phyloP scores from a whole-genome alignment of 305 asterid species.

The Solanum hybrid region DNA sequence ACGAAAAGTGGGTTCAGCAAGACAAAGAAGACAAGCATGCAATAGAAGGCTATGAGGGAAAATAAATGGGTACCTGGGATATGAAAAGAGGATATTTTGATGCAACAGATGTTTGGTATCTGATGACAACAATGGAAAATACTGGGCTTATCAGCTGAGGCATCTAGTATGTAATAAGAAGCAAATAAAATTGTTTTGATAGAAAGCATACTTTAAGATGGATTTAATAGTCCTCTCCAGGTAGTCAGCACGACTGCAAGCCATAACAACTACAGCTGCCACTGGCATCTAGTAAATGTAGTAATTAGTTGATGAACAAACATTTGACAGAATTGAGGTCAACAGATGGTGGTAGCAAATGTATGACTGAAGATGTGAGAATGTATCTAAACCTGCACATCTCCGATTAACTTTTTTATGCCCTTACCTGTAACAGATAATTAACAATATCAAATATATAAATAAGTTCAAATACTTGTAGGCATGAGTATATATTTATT shows the following conservation, averaged over 20 bases:
- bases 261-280: constrained; percentile 96
- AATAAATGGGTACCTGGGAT: constrained; percentile 58
- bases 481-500: neutral
- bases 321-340: constrained; percentile 4
- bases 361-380: constrained; percentile 7
- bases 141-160: constrained; percentile 17
- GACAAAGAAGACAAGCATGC: neutral
- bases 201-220: constrained; percentile 63
- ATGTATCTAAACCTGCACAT: constrained; percentile 57
- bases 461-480: neutral
- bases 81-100: constrained; percentile 82
- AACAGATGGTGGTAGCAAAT: constrained; percentile 7
- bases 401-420: constrained; percentile 52
- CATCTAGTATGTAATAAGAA: neutral
- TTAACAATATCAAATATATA: constrained; percentile 18
- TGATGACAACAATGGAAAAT: constrained; percentile 24
- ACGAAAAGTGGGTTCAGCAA: neutral
- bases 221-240: constrained; percentile 84
- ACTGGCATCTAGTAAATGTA: constrained; percentile 59
- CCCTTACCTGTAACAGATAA: constrained; percentile 57
- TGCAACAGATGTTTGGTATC: constrained; percentile 71
- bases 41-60: neutral
- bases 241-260: constrained; percentile 98
- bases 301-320: constrained; percentile 25
- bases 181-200: constrained; percentile 8